Percentiles rank a stretch among this genome's conserved stretches.
phyloP scores from a whole-genome alignment of 2,329 filamentous ascomycete species.

The Aspergillus sclerotialis region DNA sequence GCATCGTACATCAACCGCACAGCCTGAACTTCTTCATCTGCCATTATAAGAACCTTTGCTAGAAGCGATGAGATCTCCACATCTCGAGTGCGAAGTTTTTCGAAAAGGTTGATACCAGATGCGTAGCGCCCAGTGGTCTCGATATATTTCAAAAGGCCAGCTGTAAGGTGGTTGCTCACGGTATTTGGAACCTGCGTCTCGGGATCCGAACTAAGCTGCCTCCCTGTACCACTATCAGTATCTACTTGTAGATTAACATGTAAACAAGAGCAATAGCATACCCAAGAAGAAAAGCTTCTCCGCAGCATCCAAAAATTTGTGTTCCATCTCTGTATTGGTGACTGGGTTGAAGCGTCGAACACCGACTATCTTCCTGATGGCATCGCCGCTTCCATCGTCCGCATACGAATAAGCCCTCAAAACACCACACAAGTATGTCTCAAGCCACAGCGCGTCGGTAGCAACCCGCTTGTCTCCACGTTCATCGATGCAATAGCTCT shows the following conservation, averaged over 20 bases:
- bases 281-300: conserved; percentile 93
- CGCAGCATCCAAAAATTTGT: conserved; percentile 88
- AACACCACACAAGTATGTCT: conserved; percentile 94
- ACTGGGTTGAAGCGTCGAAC: conserved; percentile 95
- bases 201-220: conserved; percentile 92
- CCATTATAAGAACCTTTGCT: conserved; percentile 85
- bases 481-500: conserved; percentile 97
- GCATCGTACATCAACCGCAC: conserved; percentile 82
- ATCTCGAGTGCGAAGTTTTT: conserved; percentile 86
- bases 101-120: conserved; percentile 94
- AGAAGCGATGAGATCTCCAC: conserved; percentile 90
- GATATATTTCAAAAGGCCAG: conserved; percentile 91
- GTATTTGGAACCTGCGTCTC: conserved; percentile 96
- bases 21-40: conserved; percentile 94
- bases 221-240: conserved; percentile 50
- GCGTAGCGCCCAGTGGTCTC: conserved; percentile 89
- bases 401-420: conserved; percentile 93
- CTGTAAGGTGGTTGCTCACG: conserved; percentile 90
- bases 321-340: conserved; percentile 95
- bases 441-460: conserved; percentile 90
- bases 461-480: conserved; percentile 89
- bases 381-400: conserved; percentile 88
- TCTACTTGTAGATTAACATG: background rate
- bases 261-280: conserved; percentile 36
- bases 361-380: conserved; percentile 95